Conservation (phyloP, 202 grass and related monocot species). For the Zoysia matrella region DNA sequence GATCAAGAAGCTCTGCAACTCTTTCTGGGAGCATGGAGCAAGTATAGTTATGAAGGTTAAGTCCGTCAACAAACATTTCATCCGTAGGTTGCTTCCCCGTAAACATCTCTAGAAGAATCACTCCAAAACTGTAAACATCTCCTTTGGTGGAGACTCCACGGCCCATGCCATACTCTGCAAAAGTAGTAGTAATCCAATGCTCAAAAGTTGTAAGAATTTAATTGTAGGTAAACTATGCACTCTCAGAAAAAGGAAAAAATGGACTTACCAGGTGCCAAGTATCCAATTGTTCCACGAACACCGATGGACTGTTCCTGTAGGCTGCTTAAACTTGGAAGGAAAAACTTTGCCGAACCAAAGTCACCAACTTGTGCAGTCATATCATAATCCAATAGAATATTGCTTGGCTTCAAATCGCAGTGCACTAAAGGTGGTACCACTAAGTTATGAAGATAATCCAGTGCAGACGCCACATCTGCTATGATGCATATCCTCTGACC, state of each 20-base stretch:
- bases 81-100: constrained; percentile 38
- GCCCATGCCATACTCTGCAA: constrained; percentile 46
- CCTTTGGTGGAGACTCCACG: constrained; percentile 23
- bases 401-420: constrained; percentile 48
- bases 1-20: constrained; percentile 44
- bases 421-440: constrained; percentile 25
- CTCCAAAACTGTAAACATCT: constrained; percentile 46
- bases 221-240: neutral
- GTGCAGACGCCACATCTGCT: constrained; percentile 44
- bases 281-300: constrained; percentile 39
- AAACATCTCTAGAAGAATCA: constrained; percentile 27
- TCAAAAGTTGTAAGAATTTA: neutral
- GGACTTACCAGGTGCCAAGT: constrained; percentile 38
- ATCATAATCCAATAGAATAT: constrained; percentile 37
- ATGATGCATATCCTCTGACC: constrained; percentile 36
- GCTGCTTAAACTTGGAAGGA: neutral
- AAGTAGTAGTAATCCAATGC: neutral
- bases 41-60: constrained; percentile 35
- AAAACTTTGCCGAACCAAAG: constrained; percentile 44
- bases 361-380: constrained; percentile 31
- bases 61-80: constrained; percentile 26
- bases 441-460: constrained; percentile 42
- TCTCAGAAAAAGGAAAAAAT: neutral
- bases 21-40: constrained; percentile 25
- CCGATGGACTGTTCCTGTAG: neutral